Base-by-base conservation (phyloP, 2,329 filamentous ascomycete species). In the Colletotrichum sp. region DNA sequence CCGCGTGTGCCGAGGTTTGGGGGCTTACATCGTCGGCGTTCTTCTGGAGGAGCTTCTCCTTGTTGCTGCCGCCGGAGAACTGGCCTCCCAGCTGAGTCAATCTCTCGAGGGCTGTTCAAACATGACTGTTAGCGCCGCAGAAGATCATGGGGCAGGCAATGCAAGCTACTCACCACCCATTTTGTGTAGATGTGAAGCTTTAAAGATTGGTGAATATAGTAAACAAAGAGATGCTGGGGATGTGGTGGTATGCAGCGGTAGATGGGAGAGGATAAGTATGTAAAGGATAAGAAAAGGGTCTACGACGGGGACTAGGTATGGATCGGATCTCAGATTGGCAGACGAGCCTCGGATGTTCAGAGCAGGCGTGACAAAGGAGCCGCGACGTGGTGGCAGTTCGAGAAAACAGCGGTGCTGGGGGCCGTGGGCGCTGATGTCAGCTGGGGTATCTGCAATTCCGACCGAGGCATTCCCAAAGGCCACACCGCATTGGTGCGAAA, bases 11-110 rank as follows among this genome's bases (percentile, higher is more conserved):
- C 24, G 32, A 18, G 16, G 6, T 36, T 21, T 18, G 18, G 52
- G 14, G 24, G 48, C 79, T 68, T 86, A 93, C 92, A 88, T 94
- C 93, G 83, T 94, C 92, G 71, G 92, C 87, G 83, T 88, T 89
- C 87, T 94, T 94, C 84, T 93, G 86, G 59, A 94, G 87, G 63
- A 94, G 85, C 84, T 87, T 90, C 76, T 90, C 90, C 78, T 83
- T 85, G 79, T 87, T 87, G 77, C 86, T 86, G 77, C 86, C 85
- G 66, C 87, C 85, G 78, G 87, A 86, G 81, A 93, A 85, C 87
- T 93, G 92, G 87, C 88, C 88, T 77, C 91, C 91, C 80, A 93
- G 89, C 81, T 92, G 90, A 68, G 88, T 86, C 76, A 92, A 85
- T 85, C 90, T 86, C 78, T 92, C 90, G 81, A 90, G 83, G 80